Evolutionary conservation across 345 rosid species (phyloP).

Genomic region (Balakata baccata): DNA sequence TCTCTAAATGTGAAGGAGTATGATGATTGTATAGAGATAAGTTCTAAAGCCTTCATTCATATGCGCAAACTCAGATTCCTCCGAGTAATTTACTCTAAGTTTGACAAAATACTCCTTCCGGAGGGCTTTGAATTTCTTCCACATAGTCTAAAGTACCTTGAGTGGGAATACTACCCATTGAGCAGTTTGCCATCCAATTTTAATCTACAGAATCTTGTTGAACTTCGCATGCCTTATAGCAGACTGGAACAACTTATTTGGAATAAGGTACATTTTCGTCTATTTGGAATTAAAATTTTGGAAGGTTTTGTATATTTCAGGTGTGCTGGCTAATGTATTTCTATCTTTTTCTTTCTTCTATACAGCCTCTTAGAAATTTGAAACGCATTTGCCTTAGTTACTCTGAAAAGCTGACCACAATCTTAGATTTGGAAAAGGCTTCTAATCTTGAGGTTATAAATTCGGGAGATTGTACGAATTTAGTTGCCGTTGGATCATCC

Average conservation of each 20-base stretch:
- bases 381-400: neutral
- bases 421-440: neutral
- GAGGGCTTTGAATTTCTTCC: constrained; percentile 10
- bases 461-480: neutral
- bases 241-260: neutral
- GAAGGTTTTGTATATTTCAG: neutral
- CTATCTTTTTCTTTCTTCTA: neutral
- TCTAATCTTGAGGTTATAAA: neutral
- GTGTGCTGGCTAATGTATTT: neutral
- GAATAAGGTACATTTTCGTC: neutral
- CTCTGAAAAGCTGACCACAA: neutral
- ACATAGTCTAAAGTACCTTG: neutral
- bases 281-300: neutral
- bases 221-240: neutral
- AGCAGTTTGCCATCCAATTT: neutral
- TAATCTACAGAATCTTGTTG: constrained; percentile 1
- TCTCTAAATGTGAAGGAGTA: neutral
- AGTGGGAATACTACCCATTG: neutral
- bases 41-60: neutral
- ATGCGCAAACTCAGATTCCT: constrained; percentile 2
- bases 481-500: neutral
- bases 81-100: neutral
- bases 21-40: neutral
- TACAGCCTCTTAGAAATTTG: constrained; percentile 9
- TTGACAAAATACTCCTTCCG: neutral